Conservation (phyloP, 1,284 basidiomycete genomes). For the Gastroboletus turbinatus region DNA sequence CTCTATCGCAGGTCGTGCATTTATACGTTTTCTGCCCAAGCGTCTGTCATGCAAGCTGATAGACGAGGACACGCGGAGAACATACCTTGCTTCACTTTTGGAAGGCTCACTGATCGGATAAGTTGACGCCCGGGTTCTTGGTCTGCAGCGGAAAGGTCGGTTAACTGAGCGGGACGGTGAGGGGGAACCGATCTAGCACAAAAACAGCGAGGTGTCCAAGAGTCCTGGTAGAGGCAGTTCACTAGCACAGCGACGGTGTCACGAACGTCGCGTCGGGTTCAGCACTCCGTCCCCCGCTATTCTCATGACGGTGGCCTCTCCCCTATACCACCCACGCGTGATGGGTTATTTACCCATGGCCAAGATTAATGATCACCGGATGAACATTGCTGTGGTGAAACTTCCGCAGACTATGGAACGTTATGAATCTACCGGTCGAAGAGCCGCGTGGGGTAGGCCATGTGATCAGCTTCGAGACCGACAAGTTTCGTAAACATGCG, state of each 20-base stretch:
- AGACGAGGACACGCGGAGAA: no score
- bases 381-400: background rate
- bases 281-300: background rate
- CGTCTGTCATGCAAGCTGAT: no score
- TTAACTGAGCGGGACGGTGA: background rate
- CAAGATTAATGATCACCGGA: background rate
- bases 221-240: background rate
- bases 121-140: no score
- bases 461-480: background rate
- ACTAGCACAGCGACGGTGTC: background rate
- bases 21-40: no score
- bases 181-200: background rate
- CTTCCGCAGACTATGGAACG: background rate
- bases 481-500: background rate
- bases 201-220: no score
- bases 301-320: constrained; percentile 10
- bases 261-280: background rate
- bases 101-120: no score
- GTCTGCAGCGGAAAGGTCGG: constrained; percentile 1
- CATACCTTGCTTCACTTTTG: no score
- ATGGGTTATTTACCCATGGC: background rate
- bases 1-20: no score
- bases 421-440: no score
- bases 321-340: background rate
- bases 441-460: background rate